Evolutionary conservation across 2,329 filamentous ascomycete species (phyloP).

Genomic region (Talaromyces sp.): DNA sequence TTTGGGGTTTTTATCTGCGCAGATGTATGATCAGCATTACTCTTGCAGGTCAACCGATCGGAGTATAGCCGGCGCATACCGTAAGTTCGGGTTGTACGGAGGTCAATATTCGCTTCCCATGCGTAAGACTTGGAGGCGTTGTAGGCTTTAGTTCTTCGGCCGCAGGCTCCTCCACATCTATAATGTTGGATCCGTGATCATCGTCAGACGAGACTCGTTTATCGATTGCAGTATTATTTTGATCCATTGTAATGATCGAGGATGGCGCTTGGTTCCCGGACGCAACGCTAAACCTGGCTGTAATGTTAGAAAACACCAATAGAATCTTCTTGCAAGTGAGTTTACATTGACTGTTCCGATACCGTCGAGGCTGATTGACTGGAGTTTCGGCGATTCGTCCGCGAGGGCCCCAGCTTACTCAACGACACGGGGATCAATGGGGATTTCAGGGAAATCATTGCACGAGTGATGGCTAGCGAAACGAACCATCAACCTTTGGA

Average conservation of each 20-base stretch:
- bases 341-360: conserved; percentile 20
- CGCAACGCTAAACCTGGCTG: conserved; percentile 4
- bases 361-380: conserved; percentile 15
- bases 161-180: neutral
- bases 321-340: neutral
- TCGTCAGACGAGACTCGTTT: neutral
- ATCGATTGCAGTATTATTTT: neutral
- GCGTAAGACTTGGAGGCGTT: conserved; percentile 8
- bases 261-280: conserved; percentile 6
- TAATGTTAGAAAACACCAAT: neutral
- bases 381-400: conserved; percentile 18
- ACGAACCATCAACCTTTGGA: neutral
- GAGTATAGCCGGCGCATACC: conserved; percentile 23
- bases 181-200: conserved; percentile 10
- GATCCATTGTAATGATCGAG: conserved; percentile 5
- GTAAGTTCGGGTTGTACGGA: conserved; percentile 26
- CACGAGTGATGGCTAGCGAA: conserved; percentile 16
- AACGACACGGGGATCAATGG: conserved; percentile 27
- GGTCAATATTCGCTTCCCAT: conserved; percentile 15
- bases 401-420: conserved; percentile 16
- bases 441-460: conserved; percentile 33
- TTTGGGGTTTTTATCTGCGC: conserved; percentile 34
- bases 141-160: neutral
- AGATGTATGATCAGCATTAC: conserved; percentile 14
- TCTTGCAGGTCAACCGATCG: neutral